Conservation (phyloP, 2,329 filamentous ascomycete genomes). For the Plectosphaerella cucumerina region DNA sequence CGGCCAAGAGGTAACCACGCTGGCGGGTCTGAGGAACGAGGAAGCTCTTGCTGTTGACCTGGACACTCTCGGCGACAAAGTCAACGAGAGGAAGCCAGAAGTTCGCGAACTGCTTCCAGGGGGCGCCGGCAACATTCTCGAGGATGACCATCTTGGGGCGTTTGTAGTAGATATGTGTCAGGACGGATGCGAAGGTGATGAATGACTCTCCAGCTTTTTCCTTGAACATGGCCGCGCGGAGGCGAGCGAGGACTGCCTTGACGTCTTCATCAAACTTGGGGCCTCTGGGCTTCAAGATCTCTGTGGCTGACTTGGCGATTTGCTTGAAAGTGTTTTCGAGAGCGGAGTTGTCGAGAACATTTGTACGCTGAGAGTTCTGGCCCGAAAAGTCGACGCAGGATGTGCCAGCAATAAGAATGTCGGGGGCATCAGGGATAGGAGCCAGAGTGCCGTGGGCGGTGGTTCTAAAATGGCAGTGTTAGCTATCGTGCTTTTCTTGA, state of each 20-base stretch:
- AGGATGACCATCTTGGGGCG: constrained; percentile 62
- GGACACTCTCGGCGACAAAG: constrained; percentile 48
- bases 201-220: constrained; percentile 52
- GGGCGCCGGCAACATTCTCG: constrained; percentile 64
- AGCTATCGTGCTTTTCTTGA: constrained; percentile 2
- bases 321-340: constrained; percentile 46
- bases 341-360: constrained; percentile 41
- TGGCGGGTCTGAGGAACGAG: constrained; percentile 69
- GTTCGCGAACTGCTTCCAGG: constrained; percentile 51
- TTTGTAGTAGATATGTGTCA: constrained; percentile 49
- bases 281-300: not conserved
- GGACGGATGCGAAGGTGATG: constrained; percentile 59
- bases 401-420: constrained; percentile 68
- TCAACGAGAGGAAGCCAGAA: constrained; percentile 37
- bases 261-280: constrained; percentile 35
- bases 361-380: constrained; percentile 49
- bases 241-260: constrained; percentile 34
- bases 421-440: constrained; percentile 50
- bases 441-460: constrained; percentile 63
- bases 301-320: constrained; percentile 8
- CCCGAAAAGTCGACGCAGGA: constrained; percentile 72
- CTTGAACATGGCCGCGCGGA: not conserved
- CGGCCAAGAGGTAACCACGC: constrained; percentile 55
- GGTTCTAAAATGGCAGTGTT: constrained; percentile 34
- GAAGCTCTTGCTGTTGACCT: constrained; percentile 65